Percentiles rank a stretch among this genome's conserved stretches.
These are phyloP conservation scores for Anacardium occidentale DNA, from an alignment of 345 rosid species.

Conservation along the genomic window DNA sequence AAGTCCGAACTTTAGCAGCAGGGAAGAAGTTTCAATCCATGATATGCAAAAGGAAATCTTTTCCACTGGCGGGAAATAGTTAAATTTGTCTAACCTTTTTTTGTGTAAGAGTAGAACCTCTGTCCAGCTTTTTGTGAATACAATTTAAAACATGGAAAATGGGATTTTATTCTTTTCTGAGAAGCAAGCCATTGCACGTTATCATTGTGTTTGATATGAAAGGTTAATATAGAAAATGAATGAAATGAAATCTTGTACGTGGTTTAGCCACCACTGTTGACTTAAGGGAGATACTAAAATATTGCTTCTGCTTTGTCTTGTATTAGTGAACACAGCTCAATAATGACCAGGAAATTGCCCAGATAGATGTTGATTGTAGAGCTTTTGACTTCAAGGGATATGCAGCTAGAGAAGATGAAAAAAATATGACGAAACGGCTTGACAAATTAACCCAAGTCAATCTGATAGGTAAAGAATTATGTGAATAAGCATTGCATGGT, in stretches of 20 bases:
- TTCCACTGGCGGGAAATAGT: neutral
- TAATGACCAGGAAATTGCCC: neutral
- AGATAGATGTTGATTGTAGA: neutral
- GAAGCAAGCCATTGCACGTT: neutral
- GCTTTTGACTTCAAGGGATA: neutral
- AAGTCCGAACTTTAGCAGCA: neutral
- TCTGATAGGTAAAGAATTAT: neutral
- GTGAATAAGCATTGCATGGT: neutral
- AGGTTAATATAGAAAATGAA: too few species aligned
- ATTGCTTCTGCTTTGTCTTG: neutral
- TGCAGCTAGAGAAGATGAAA: neutral
- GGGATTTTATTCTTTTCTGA: neutral
- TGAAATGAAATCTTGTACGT: neutral
- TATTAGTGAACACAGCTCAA: neutral
- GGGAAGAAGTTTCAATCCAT: neutral
- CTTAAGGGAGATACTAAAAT: neutral
- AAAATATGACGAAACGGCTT: neutral
- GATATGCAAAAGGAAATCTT: neutral
- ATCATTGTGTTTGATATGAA: neutral
- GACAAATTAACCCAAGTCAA: too few species aligned
- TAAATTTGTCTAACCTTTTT: neutral
- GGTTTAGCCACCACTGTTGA: neutral
- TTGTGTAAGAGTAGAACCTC: too few species aligned
- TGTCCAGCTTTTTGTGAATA: neutral
- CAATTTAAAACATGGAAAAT: neutral